phyloP scores from a whole-genome alignment of 2,329 filamentous ascomycete species.

The Rutstroemia sp. region DNA sequence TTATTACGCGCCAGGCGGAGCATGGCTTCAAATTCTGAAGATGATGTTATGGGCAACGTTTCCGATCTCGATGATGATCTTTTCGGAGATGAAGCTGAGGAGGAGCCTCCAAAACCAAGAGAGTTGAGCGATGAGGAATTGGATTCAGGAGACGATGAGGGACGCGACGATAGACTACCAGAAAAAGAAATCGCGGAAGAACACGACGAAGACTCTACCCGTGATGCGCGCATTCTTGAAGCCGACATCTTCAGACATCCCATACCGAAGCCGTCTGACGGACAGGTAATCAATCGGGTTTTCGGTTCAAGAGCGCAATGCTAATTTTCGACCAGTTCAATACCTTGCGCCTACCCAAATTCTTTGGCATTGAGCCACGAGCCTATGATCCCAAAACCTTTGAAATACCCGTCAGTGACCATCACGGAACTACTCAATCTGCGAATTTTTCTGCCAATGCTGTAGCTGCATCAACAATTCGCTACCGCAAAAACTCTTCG shows the following conservation, averaged over 20 bases:
- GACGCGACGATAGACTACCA: slow-evolving; percentile 52
- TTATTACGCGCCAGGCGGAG: too few relatives aligned
- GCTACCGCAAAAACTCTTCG: slow-evolving; percentile 60
- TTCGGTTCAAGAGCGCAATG: neutral
- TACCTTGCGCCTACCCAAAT: slow-evolving; percentile 63
- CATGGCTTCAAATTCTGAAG: slow-evolving; percentile 11
- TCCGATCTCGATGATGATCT: slow-evolving; percentile 50
- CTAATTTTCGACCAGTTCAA: slow-evolving; percentile 46
- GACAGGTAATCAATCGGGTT: slow-evolving; percentile 43
- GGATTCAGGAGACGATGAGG: slow-evolving; percentile 55
- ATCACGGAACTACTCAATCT: slow-evolving; percentile 40
- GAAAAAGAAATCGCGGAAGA: slow-evolving; percentile 29
- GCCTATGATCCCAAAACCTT: slow-evolving; percentile 61
- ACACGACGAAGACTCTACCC: slow-evolving; percentile 33
- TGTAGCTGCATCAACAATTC: slow-evolving; percentile 57
- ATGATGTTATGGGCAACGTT: slow-evolving; percentile 31
- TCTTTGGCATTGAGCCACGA: slow-evolving; percentile 62
- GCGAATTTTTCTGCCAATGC: slow-evolving; percentile 46
- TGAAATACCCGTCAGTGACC: slow-evolving; percentile 52
- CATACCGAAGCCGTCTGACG: slow-evolving; percentile 63
- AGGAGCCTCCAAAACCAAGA: slow-evolving; percentile 27
- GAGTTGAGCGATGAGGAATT: slow-evolving; percentile 53
- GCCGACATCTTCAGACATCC: slow-evolving; percentile 61
- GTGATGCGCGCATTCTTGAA: slow-evolving; percentile 51
- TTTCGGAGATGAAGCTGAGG: slow-evolving; percentile 49